phyloP scores from a whole-genome alignment of 1,139 yeast species.

The Taphrina populina region DNA sequence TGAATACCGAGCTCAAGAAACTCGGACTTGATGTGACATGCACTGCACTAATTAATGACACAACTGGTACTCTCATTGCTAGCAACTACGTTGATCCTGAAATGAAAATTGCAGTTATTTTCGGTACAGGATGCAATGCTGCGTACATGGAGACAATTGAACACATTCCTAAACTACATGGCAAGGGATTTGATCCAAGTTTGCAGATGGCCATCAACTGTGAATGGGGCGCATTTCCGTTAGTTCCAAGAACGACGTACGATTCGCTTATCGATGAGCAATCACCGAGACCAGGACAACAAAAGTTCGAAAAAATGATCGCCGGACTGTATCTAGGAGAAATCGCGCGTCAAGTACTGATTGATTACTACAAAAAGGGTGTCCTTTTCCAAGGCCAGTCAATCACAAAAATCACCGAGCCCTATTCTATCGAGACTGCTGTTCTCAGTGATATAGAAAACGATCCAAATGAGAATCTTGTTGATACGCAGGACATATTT shows the following conservation, averaged over 20 bases:
- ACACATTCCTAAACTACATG: slow-evolving; percentile 80
- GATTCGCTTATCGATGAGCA: slow-evolving; percentile 76
- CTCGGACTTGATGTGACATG: slow-evolving; percentile 72
- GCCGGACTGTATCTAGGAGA: slow-evolving; percentile 97
- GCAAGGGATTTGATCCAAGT: slow-evolving; percentile 62
- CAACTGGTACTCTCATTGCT: slow-evolving; percentile 96
- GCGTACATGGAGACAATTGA: slow-evolving; percentile 82
- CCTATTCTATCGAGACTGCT: slow-evolving; percentile 83
- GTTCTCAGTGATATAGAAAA: slow-evolving; percentile 80
- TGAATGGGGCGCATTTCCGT: slow-evolving; percentile 81
- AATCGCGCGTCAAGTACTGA: slow-evolving; percentile 72
- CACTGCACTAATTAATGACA: slow-evolving; percentile 91
- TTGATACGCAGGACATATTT: slow-evolving; percentile 71
- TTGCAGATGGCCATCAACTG: slow-evolving; percentile 95
- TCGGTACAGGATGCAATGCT: slow-evolving; percentile 93
- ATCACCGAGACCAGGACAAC: slow-evolving; percentile 96
- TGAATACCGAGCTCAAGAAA: slow-evolving; percentile 69
- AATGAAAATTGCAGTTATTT: slow-evolving; percentile 90
- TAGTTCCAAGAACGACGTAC: slow-evolving; percentile 82
- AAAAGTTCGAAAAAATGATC: slow-evolving; percentile 94
- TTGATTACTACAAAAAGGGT: slow-evolving; percentile 68
- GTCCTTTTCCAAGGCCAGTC: slow-evolving; percentile 70
- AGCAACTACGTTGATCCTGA: slow-evolving; percentile 86
- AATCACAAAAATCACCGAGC: slow-evolving; percentile 55
- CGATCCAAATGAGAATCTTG: slow-evolving; percentile 83